Evolutionary conservation across 768 basidiomycete species (phyloP).

Genomic region (Kwoniella dejecticola): DNA sequence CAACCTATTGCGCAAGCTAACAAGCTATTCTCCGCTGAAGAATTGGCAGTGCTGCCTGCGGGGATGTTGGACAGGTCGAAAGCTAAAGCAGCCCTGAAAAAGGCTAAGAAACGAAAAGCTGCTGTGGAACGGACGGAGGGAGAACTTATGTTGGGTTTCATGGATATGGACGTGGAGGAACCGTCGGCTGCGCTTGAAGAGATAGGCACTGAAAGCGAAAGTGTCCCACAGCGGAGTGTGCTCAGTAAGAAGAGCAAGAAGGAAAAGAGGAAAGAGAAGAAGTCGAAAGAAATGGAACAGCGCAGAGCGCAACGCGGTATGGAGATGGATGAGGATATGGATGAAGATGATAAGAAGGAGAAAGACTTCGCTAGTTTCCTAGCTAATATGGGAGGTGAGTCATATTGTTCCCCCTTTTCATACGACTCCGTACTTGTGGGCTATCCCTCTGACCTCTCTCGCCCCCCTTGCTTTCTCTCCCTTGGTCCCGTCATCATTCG

Average conservation of each 20-base stretch:
- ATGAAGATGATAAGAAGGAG: conserved; percentile 49
- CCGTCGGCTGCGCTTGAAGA: conserved; percentile 57
- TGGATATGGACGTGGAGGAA: conserved; percentile 56
- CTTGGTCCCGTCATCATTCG: too few relatives aligned
- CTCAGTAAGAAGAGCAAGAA: conserved; percentile 57
- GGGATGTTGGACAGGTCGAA: conserved; percentile 47
- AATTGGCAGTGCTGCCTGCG: conserved; percentile 46
- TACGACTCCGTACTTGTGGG: too few relatives aligned
- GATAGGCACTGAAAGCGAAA: conserved; percentile 20
- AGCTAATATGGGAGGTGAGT: conserved; percentile 49
- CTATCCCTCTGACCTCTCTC: too few relatives aligned
- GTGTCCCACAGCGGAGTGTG: conserved; percentile 44
- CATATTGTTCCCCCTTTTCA: too few relatives aligned
- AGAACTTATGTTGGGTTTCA: conserved; percentile 43
- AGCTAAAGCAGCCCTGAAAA: conserved; percentile 50
- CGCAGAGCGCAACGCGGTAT: conserved; percentile 6
- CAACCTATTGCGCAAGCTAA: conserved; percentile 2
- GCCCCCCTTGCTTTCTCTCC: too few relatives aligned
- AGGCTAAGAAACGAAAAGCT: conserved; percentile 44
- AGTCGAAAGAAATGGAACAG: conserved; percentile 23
- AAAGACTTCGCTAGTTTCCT: conserved; percentile 50
- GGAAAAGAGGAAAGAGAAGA: conserved; percentile 52
- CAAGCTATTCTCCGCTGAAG: conserved; percentile 50
- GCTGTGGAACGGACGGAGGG: conserved; percentile 36
- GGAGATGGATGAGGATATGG: conserved; percentile 57